Conservation (phyloP, 768 basidiomycete genomes). For the Omphalotus guepiniiformis region DNA sequence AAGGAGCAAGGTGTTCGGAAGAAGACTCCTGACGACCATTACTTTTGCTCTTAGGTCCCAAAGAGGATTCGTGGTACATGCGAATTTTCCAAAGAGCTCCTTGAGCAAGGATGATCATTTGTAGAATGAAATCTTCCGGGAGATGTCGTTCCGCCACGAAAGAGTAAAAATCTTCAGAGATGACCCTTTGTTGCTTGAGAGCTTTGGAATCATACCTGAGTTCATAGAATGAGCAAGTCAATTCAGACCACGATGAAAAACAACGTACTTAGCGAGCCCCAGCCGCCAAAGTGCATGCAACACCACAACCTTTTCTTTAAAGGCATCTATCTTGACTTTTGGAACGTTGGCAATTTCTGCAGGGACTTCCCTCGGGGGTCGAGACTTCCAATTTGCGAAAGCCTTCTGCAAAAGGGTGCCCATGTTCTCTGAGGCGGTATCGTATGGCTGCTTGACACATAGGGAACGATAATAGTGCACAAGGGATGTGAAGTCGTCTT, state of each 20-base stretch:
- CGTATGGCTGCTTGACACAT: constrained; percentile 82
- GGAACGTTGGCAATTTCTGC: constrained; percentile 36
- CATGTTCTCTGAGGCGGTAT: constrained; percentile 84
- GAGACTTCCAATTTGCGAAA: constrained; percentile 54
- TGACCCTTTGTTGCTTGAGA: constrained; percentile 41
- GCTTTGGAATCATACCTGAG: constrained; percentile 46
- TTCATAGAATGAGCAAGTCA: constrained; percentile 9
- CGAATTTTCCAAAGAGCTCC: constrained; percentile 84
- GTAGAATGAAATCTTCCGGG: constrained; percentile 71
- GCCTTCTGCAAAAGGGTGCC: constrained; percentile 64
- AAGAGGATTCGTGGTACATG: constrained; percentile 54
- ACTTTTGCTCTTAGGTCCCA: constrained; percentile 16
- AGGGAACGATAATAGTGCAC: constrained; percentile 90
- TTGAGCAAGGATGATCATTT: constrained; percentile 67
- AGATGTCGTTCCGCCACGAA: constrained; percentile 69
- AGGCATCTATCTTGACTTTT: constrained; percentile 51
- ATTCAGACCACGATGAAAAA: constrained; percentile 7
- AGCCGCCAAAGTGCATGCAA: constrained; percentile 73
- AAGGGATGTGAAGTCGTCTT: constrained; percentile 75
- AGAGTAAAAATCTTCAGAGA: constrained; percentile 51
- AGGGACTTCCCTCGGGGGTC: constrained; percentile 23
- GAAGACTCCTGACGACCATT: constrained; percentile 19
- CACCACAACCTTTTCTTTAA: constrained; percentile 72
- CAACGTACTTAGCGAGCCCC: constrained; percentile 53
- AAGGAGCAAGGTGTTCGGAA: constrained; percentile 26